These are phyloP conservation scores for Yamadazyma insecticola DNA, from an alignment of 805 yeast species.

Conservation along the genomic window DNA sequence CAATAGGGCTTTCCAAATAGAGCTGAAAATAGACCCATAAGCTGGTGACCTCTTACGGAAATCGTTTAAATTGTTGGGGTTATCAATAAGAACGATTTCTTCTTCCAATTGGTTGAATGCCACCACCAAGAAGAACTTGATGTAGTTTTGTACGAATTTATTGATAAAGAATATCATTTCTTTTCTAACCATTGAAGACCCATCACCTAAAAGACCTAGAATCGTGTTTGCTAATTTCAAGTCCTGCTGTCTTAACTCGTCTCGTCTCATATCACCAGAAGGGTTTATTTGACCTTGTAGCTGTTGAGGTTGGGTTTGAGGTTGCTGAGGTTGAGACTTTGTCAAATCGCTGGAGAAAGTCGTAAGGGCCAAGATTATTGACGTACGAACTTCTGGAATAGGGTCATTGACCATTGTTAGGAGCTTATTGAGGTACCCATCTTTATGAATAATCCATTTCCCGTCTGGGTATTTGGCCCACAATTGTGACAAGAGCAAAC, in stretches of 20 bases:
- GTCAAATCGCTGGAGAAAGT: slow-evolving; percentile 51
- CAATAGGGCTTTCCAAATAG: slow-evolving; percentile 82
- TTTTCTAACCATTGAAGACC: slow-evolving; percentile 82
- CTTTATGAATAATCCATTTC: slow-evolving; percentile 62
- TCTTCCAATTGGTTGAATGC: slow-evolving; percentile 84
- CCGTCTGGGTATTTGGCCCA: slow-evolving; percentile 73
- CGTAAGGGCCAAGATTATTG: slow-evolving; percentile 69
- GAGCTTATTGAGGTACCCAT: slow-evolving; percentile 55
- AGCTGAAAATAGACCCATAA: slow-evolving; percentile 79
- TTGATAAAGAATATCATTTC: slow-evolving; percentile 79
- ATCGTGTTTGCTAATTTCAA: slow-evolving; percentile 65
- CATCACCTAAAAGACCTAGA: slow-evolving; percentile 71
- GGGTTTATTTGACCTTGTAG: slow-evolving; percentile 11
- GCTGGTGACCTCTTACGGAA: slow-evolving; percentile 70
- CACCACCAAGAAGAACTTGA: slow-evolving; percentile 74
- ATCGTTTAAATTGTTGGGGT: slow-evolving; percentile 61
- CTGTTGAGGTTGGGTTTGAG: slow-evolving; percentile 12
- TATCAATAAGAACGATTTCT: slow-evolving; percentile 64
- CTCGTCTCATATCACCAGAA: slow-evolving; percentile 27
- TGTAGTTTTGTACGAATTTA: slow-evolving; percentile 63
- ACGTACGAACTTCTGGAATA: slow-evolving; percentile 91
- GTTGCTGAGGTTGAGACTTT: slow-evolving; percentile 9
- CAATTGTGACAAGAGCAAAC: slow-evolving; percentile 69
- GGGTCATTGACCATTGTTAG: slow-evolving; percentile 71
- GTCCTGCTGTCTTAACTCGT: slow-evolving; percentile 63